Evolutionary conservation across 208 protist species (phyloP).

Genomic region (Zelonia costaricensis): DNA sequence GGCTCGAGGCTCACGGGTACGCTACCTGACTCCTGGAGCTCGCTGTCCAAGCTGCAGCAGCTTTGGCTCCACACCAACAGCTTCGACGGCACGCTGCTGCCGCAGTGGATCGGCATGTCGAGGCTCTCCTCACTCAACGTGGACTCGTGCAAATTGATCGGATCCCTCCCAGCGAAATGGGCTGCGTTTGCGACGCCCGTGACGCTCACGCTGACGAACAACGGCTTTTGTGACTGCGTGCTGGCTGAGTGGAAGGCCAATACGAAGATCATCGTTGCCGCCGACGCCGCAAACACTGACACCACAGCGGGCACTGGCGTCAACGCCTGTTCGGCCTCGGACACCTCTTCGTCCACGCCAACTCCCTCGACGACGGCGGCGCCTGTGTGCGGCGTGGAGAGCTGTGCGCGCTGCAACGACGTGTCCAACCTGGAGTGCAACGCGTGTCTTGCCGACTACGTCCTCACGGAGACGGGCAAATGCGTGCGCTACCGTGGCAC

Average conservation of each 20-base stretch:
- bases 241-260: background rate
- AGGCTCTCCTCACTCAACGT: background rate
- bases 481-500: no score
- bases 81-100: background rate
- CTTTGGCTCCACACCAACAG: background rate
- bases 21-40: background rate
- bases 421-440: no score
- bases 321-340: no score
- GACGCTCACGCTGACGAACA: background rate
- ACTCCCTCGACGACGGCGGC: no score
- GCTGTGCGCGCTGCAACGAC: no score
- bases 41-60: background rate
- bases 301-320: no score
- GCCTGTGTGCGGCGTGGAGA: no score
- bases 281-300: no score
- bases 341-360: no score
- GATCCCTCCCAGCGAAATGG: background rate
- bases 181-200: background rate
- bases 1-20: no score
- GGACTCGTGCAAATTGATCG: background rate
- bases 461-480: no score
- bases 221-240: background rate
- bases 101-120: background rate
- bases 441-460: no score
- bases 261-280: background rate